A percentile compares a stretch with the other conserved stretches of the same genome.
phyloP scores from a whole-genome alignment of 1,284 basidiomycete species.

The Cryptococcus sp. region DNA sequence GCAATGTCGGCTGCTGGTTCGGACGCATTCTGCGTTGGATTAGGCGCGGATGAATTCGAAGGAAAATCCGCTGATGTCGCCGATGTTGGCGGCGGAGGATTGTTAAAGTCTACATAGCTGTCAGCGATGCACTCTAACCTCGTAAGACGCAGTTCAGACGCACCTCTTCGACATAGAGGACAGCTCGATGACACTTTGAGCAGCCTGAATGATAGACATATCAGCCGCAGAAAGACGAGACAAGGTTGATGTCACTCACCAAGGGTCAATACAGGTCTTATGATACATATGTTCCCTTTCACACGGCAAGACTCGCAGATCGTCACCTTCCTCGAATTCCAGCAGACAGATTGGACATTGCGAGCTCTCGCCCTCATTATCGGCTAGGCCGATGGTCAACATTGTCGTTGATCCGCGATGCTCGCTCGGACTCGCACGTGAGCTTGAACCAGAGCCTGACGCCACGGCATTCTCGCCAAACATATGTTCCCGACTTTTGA shows the following conservation, averaged over 20 bases:
- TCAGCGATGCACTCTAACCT: background rate
- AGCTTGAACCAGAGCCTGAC: background rate
- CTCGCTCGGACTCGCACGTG: slow-evolving; percentile 8
- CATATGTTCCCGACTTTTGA: background rate
- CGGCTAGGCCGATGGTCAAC: background rate
- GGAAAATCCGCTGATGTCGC: slow-evolving; percentile 4
- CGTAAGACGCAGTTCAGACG: slow-evolving; percentile 23
- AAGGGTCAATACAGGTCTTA: slow-evolving; percentile 57
- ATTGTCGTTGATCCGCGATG: too few species aligned
- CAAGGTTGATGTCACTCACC: slow-evolving; percentile 27
- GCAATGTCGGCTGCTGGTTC: slow-evolving; percentile 4
- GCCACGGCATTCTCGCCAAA: background rate
- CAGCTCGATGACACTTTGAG: slow-evolving; percentile 85
- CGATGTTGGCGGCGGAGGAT: slow-evolving; percentile 20
- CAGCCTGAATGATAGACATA: slow-evolving; percentile 58
- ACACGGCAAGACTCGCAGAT: slow-evolving; percentile 83
- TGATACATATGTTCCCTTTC: slow-evolving; percentile 87
- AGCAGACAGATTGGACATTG: slow-evolving; percentile 92
- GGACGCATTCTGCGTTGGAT: slow-evolving; percentile 4
- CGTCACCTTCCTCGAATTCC: slow-evolving; percentile 89
- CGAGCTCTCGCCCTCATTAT: slow-evolving; percentile 58
- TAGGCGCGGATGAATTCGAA: slow-evolving; percentile 2
- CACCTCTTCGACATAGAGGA: slow-evolving; percentile 85
- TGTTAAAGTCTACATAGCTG: slow-evolving; percentile 44
- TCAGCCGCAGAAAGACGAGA: background rate